Evolutionary conservation across 2,329 filamentous ascomycete genomes (phyloP).

Genomic region (Aspergillus carbonarius): DNA sequence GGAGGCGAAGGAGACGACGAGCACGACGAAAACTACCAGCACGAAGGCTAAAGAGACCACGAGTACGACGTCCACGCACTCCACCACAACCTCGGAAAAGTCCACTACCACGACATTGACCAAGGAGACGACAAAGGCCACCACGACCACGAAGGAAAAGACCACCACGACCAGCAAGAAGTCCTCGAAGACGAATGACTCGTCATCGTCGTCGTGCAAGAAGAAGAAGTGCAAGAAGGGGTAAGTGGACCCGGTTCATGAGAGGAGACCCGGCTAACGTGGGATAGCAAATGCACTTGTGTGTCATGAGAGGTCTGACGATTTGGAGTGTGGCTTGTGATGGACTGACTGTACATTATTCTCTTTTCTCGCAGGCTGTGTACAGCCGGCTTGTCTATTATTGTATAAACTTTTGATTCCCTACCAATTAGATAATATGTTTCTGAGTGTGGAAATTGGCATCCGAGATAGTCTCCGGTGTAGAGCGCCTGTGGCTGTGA

Average conservation of each 20-base stretch:
- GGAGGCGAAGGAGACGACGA: not conserved
- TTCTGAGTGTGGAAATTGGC: too few species aligned
- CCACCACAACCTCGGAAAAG: not conserved
- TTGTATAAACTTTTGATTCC: too few species aligned
- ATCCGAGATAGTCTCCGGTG: too few species aligned
- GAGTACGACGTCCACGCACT: not conserved
- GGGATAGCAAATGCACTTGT: not conserved
- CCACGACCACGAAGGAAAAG: not conserved
- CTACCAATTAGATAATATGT: too few species aligned
- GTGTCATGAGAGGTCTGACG: not conserved
- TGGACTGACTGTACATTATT: not conserved
- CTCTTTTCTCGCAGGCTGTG: too few species aligned
- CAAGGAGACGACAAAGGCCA: not conserved
- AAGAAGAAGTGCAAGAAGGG: slow-evolving; percentile 2
- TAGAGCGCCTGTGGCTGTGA: too few species aligned
- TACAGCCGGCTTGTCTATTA: too few species aligned
- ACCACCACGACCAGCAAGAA: not conserved
- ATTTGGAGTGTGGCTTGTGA: too few species aligned
- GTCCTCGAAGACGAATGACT: not conserved
- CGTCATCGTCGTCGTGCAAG: not conserved
- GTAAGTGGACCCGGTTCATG: not conserved
- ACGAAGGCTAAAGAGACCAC: not conserved
- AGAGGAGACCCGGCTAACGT: not conserved
- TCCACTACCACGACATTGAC: not conserved
- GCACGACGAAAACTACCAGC: not conserved